Evolutionary conservation across 768 basidiomycete species (phyloP).

Genomic region (Tephrocybe rancida): DNA sequence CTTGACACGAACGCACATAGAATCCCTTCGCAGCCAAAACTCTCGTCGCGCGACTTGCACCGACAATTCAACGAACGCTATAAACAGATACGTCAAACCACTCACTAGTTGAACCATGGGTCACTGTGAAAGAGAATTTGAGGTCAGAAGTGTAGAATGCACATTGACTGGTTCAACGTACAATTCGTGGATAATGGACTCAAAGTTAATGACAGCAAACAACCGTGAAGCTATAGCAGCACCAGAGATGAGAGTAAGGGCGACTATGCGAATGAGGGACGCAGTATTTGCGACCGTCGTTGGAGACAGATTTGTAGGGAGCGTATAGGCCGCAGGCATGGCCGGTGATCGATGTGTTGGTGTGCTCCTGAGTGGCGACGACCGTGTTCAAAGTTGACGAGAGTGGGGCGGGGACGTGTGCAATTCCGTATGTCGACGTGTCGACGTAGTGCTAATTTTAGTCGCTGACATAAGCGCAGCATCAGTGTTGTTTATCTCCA

Average conservation of each 20-base stretch:
- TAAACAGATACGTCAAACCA: constrained; percentile 15
- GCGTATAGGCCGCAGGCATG: constrained; percentile 75
- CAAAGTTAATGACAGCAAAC: constrained; percentile 97
- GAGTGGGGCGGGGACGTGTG: not conserved
- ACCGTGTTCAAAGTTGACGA: constrained; percentile 1
- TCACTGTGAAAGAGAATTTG: constrained; percentile 54
- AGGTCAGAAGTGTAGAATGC: constrained; percentile 10
- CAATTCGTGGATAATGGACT: constrained; percentile 99
- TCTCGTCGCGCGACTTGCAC: constrained; percentile 82
- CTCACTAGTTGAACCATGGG: constrained; percentile 99
- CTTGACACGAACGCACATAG: constrained; percentile 62
- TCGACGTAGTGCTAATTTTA: constrained; percentile 18
- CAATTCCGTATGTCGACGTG: constrained; percentile 17
- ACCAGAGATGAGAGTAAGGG: constrained; percentile 87
- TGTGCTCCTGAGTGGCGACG: constrained; percentile 15
- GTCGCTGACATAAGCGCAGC: constrained; percentile 11
- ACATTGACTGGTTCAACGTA: constrained; percentile 42
- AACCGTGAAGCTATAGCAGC: constrained; percentile 95
- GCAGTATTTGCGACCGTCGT: constrained; percentile 84
- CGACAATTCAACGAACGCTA: constrained; percentile 15
- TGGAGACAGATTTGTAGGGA: constrained; percentile 71
- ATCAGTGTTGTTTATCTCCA: not conserved
- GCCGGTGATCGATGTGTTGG: constrained; percentile 32
- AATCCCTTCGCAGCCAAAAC: constrained; percentile 93
- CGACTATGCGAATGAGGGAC: constrained; percentile 87